Evolutionary conservation across 306 rosid genomes (phyloP).

Genomic region (Bauhinia variegata): DNA sequence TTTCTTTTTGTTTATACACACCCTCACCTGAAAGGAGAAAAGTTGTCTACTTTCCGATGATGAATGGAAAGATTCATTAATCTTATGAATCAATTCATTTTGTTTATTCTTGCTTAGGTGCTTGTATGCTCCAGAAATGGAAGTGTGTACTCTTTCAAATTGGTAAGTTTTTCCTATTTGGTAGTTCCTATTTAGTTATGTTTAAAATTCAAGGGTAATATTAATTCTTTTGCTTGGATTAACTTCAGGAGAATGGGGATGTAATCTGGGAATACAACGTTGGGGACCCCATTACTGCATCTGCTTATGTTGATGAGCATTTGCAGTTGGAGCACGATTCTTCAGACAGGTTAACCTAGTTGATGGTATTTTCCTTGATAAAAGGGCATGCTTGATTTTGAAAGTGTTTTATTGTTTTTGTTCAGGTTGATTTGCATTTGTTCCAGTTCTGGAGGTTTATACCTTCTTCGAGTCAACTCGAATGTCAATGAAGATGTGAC

Average conservation of each 20-base stretch:
- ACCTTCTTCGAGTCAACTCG: constrained; percentile 53
- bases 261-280: constrained; percentile 72
- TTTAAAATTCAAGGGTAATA: neutral
- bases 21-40: neutral
- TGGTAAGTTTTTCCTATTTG: constrained; percentile 45
- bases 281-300: constrained; percentile 81
- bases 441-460: constrained; percentile 76
- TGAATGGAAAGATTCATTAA: neutral
- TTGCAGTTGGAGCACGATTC: constrained; percentile 46
- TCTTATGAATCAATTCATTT: neutral
- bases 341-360: constrained; percentile 62
- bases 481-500: constrained; percentile 29
- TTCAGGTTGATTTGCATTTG: constrained; percentile 75
- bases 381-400: neutral
- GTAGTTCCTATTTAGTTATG: neutral
- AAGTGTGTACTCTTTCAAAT: constrained; percentile 66
- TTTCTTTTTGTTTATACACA: neutral
- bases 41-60: neutral
- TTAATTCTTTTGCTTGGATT: constrained; percentile 30
- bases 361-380: constrained; percentile 5
- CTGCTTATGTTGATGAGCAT: constrained; percentile 82
- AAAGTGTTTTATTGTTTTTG: neutral
- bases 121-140: constrained; percentile 85
- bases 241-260: constrained; percentile 65
- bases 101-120: constrained; percentile 50